Evolutionary conservation across 352 stramenopile species (phyloP).

Genomic region (Globisporangium paroecandrum): DNA sequence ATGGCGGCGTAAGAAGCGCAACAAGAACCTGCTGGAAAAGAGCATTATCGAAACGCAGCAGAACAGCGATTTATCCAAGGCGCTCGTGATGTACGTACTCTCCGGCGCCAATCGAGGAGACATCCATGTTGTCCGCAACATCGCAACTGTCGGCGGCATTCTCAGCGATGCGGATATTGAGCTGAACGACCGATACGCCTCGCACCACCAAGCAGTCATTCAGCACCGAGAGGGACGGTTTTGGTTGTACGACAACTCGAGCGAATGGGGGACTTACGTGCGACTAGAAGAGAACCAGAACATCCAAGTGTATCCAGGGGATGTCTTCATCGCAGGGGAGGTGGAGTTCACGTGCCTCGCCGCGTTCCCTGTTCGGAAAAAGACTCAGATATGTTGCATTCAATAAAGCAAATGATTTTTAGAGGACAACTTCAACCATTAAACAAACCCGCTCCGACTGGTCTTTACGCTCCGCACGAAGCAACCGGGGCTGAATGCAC

Average conservation of each 20-base stretch:
- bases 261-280: constrained; percentile 73
- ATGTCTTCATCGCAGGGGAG: constrained; percentile 67
- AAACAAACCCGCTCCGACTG: not conserved
- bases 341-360: constrained; percentile 76
- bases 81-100: constrained; percentile 77
- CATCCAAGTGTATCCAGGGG: constrained; percentile 59
- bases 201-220: constrained; percentile 54
- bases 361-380: constrained; percentile 57
- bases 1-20: constrained; percentile 77
- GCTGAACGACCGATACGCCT: constrained; percentile 67
- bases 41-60: constrained; percentile 52
- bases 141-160: constrained; percentile 49
- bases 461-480: not conserved
- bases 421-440: not conserved
- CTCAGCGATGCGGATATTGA: constrained; percentile 63
- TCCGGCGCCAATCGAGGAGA: constrained; percentile 69
- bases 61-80: constrained; percentile 44
- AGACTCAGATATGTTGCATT: constrained; percentile 52
- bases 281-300: constrained; percentile 66
- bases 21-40: constrained; percentile 62
- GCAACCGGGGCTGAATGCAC: constrained; percentile 26
- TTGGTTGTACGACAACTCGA: constrained; percentile 70
- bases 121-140: constrained; percentile 71
- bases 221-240: constrained; percentile 68
- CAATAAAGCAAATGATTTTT: constrained; percentile 16